Evolutionary conservation across 2,329 filamentous ascomycete genomes (phyloP), one percentile per base, ranked within the genome.

Genomic region (Curvularia hawaiiensis): DNA sequence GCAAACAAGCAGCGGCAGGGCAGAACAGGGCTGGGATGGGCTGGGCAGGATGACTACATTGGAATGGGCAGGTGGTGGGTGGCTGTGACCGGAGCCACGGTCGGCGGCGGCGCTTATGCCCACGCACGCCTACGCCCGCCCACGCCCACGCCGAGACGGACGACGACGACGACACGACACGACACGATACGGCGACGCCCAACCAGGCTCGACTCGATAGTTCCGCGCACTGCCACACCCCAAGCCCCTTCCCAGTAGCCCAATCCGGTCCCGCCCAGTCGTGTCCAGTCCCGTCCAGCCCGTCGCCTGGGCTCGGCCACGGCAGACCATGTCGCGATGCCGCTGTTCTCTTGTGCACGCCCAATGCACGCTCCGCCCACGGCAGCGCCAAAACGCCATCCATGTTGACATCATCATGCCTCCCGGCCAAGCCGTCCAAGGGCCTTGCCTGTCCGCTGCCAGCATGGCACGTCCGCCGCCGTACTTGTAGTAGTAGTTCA

Each of bases 1-100:
- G 22, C 22, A 24, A 44, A 30, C 28, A 33, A 30, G 30, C 30
- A 31, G 14, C 12, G 33, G 30, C 30, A 31, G 14, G 33, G 33
- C 33, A 16, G 5, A 10, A 10, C 31, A 12, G 31, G 31, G 31
- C 31, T 33, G 31, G 33, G 14, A n/a, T n/a, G 33, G 33, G 33
- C 33, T 35, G 33, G 33, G 33, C 28, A 44, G 40, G 39, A 28
- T 52, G 58, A 60, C 58, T 52, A 45, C 54, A 60, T 44, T 58
- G 49, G 58, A 56, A 54, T 48, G 58, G 59, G 61, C 55, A 64
- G 61, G 61, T 63, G 52, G 59, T 63, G 33, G 33, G 61, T 48
- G 49, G 50, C 40, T 52, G 41, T 20, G 30, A 50, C 59, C 56
- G 61, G 58, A 50, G 43, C 49, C 35, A 52, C 39, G 35, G 52